Percentiles rank a stretch among this genome's conserved stretches.
These are phyloP conservation scores for Allium sativum DNA, from an alignment of 106 monocot species.

Conservation along the genomic window DNA sequence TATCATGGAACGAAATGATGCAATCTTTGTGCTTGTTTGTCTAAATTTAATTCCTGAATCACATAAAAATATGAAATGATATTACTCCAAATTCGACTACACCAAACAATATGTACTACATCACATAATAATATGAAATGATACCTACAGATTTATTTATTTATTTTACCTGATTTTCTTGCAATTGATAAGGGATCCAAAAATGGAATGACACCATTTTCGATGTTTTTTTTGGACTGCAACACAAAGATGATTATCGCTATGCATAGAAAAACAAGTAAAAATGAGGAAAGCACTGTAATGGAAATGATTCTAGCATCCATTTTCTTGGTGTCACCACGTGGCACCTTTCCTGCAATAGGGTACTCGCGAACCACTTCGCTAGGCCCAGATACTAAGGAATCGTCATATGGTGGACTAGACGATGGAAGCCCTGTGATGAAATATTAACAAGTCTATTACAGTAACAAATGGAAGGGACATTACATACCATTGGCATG, in stretches of 20 bases:
- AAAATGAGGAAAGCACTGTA: conserved; percentile 34
- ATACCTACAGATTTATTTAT: not conserved
- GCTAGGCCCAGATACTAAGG: conserved; percentile 12
- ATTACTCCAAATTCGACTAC: not conserved
- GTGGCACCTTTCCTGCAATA: conserved; percentile 48
- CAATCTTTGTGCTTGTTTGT: conserved; percentile 35
- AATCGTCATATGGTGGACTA: conserved; percentile 15
- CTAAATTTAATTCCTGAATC: conserved; percentile 19
- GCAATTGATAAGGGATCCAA: conserved; percentile 29
- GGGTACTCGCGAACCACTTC: conserved; percentile 23
- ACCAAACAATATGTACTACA: not conserved
- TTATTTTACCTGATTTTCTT: conserved; percentile 43
- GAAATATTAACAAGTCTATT: not conserved
- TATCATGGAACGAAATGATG: conserved; percentile 45
- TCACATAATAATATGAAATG: no score
- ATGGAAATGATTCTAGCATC: conserved; percentile 56
- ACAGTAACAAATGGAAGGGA: no score
- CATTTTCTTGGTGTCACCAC: conserved; percentile 28
- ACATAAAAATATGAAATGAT: not conserved
- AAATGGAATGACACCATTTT: no score
- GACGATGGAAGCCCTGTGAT: conserved; percentile 53
- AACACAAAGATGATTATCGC: conserved; percentile 25
- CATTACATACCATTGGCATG: no score
- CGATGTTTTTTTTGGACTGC: conserved; percentile 23
- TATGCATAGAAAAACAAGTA: conserved; percentile 33